Conservation (phyloP, 805 yeast species). For the Wickerhamomyces chaumierensis region DNA sequence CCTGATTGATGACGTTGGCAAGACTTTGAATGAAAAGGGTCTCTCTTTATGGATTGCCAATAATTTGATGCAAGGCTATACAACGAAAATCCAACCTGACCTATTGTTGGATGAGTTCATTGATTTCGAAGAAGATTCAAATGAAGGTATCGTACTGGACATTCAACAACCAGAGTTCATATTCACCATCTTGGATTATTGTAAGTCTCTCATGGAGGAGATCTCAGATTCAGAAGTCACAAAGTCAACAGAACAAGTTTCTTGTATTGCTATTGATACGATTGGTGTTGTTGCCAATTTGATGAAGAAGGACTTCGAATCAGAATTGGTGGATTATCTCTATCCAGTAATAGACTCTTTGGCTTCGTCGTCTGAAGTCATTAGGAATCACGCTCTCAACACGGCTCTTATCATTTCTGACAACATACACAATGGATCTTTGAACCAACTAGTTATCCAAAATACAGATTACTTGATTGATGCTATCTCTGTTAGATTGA, state of each 20-base stretch:
- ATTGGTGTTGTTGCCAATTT: conserved; percentile 23
- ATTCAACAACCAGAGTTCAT: conserved; percentile 18
- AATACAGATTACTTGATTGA: conserved; percentile 80
- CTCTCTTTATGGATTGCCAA: conserved; percentile 29
- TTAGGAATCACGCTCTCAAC: conserved; percentile 39
- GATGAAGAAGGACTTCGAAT: conserved; percentile 19
- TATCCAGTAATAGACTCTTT: conserved; percentile 66
- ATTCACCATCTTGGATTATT: conserved; percentile 24
- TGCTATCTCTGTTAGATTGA: conserved; percentile 56
- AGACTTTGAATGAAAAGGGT: conserved; percentile 12
- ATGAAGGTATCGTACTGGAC: background rate
- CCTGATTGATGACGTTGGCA: conserved; percentile 9
- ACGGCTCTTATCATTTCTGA: conserved; percentile 41
- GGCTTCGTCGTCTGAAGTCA: conserved; percentile 38
- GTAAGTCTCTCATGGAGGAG: conserved; percentile 32
- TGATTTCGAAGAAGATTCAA: conserved; percentile 16
- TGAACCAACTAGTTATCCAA: conserved; percentile 42
- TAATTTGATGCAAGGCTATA: conserved; percentile 18
- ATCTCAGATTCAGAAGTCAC: conserved; percentile 14
- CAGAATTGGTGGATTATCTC: conserved; percentile 57
- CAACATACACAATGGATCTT: conserved; percentile 42
- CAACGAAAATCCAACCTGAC: conserved; percentile 6
- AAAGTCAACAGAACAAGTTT: conserved; percentile 7
- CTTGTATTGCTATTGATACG: conserved; percentile 32
- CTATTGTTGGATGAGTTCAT: conserved; percentile 18